These are phyloP conservation scores for Mycosphaerella sp. DNA, from an alignment of 2,329 filamentous ascomycete species.

Conservation along the genomic window DNA sequence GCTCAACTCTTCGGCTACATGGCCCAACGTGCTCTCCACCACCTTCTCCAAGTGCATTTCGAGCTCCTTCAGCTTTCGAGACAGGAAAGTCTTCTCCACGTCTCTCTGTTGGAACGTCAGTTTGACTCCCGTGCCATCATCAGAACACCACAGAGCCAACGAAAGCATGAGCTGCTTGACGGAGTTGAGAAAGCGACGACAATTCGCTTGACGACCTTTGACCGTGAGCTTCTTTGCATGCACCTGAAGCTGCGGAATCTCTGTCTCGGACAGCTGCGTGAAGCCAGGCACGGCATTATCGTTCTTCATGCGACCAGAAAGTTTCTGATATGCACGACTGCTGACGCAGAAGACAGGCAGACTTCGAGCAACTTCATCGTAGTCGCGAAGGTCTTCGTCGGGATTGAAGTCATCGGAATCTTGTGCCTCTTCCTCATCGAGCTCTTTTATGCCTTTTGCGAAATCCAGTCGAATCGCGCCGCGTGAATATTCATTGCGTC, in stretches of 20 bases:
- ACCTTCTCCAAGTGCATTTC: slow-evolving; percentile 40
- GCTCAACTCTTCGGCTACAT: slow-evolving; percentile 38
- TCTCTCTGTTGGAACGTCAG: slow-evolving; percentile 39
- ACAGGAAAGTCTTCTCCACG: slow-evolving; percentile 37
- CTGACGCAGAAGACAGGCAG: slow-evolving; percentile 62
- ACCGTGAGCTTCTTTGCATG: slow-evolving; percentile 57
- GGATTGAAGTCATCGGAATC: slow-evolving; percentile 52
- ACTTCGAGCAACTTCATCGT: slow-evolving; percentile 49
- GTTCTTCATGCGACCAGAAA: slow-evolving; percentile 50
- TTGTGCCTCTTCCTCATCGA: slow-evolving; percentile 51
- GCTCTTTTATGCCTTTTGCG: slow-evolving; percentile 53
- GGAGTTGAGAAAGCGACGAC: slow-evolving; percentile 47
- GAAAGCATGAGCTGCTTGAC: slow-evolving; percentile 50
- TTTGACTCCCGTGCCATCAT: slow-evolving; percentile 39
- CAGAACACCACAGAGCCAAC: slow-evolving; percentile 47
- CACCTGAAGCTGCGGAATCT: slow-evolving; percentile 51
- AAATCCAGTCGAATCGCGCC: slow-evolving; percentile 54
- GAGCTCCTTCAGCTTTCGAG: slow-evolving; percentile 37
- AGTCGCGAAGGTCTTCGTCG: slow-evolving; percentile 51
- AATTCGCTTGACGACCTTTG: slow-evolving; percentile 41
- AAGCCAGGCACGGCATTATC: slow-evolving; percentile 52
- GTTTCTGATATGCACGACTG: slow-evolving; percentile 56
- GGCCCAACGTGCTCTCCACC: slow-evolving; percentile 36
- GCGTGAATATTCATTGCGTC: slow-evolving; percentile 53
- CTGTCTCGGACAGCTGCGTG: slow-evolving; percentile 48